Evolutionary conservation across 2,329 filamentous ascomycete species (phyloP).

Genomic region (Seiridium cupressi): DNA sequence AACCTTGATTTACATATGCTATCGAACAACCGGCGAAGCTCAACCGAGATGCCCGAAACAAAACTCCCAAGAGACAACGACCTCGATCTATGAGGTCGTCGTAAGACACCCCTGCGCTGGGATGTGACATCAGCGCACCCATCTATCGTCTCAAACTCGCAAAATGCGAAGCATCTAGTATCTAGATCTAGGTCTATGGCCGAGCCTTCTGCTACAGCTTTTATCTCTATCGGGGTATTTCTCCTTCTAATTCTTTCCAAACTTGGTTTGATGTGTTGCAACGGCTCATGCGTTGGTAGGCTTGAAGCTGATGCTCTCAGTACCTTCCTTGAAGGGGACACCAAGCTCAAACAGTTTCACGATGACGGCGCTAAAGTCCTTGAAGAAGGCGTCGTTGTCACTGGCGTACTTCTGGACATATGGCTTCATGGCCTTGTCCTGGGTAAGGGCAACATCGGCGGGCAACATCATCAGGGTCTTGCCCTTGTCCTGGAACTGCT

Average conservation of each 20-base stretch:
- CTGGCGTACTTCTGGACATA: slow-evolving; percentile 86
- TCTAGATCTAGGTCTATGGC: slow-evolving; percentile 1
- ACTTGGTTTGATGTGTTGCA: neutral
- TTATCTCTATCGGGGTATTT: slow-evolving; percentile 2
- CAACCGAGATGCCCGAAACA: neutral
- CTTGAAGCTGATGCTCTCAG: slow-evolving; percentile 67
- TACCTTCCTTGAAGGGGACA: slow-evolving; percentile 75
- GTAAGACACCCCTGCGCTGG: neutral
- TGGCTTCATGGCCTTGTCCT: slow-evolving; percentile 83
- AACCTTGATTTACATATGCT: neutral
- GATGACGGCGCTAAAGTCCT: slow-evolving; percentile 80
- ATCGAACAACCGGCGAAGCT: neutral
- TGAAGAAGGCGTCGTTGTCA: slow-evolving; percentile 89
- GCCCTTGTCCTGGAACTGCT: slow-evolving; percentile 77
- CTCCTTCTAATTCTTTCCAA: neutral
- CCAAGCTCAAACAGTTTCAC: slow-evolving; percentile 89
- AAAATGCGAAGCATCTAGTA: neutral
- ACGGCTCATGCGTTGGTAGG: slow-evolving; percentile 33
- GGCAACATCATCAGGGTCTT: slow-evolving; percentile 98
- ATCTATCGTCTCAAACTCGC: neutral
- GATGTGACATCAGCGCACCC: neutral
- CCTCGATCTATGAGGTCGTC: neutral
- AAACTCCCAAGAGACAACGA: neutral
- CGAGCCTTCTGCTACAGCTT: neutral
- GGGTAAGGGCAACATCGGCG: slow-evolving; percentile 80